Base-by-base conservation (phyloP, 768 basidiomycete genomes). In the Mycena maculata region DNA sequence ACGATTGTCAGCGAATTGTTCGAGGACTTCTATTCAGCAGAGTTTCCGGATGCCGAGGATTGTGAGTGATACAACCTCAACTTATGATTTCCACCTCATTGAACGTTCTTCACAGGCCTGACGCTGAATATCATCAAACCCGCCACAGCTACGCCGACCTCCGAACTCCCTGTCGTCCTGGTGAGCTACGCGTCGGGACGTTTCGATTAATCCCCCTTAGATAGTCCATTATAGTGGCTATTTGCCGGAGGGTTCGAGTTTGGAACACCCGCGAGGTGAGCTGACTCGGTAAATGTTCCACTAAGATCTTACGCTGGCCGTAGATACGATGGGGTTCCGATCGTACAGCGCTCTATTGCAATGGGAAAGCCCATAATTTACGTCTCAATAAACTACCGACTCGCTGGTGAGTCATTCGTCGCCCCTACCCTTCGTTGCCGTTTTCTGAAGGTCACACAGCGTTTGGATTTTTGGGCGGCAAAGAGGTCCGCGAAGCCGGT, bases 41-140 rank as follows among this genome's bases (percentile, higher is more conserved):
- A 47, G 81, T 16, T 76, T 28, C 77, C 82, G 10, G 75, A 74
- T 42, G 66, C 74, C n/a, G 85, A 86, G 69, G 87, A 86, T 67
- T 87, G 87, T 87, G 66, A 72, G 84, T 62, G 28, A 4, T 25
- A 41, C 10, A 9, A 31, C 33, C 9, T 50, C n/a, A 27, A 25
- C 42, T n/a, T n/a, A n/a, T n/a, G n/a, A n/a, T n/a, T 13, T 27
- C 20, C 9, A 28, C 36, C n/a, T n/a, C 13, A 27, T 33, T 22
- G 8, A 9, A 10, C 22, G 9, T 22, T 30, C 53, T 30, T 3
- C n/a, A 13, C 15, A 81, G 80, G 81, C 71, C 73, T 88, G 4
- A 83, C 80, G 1, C 61, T 87, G 45, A 86, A 87, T 50, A 76
- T 87, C 20, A 74, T 84, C n/a, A 77, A 76, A n/a, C 85, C 87